Base-by-base conservation (phyloP, 2,329 filamentous ascomycete genomes). In the Colletotrichum cereale region DNA sequence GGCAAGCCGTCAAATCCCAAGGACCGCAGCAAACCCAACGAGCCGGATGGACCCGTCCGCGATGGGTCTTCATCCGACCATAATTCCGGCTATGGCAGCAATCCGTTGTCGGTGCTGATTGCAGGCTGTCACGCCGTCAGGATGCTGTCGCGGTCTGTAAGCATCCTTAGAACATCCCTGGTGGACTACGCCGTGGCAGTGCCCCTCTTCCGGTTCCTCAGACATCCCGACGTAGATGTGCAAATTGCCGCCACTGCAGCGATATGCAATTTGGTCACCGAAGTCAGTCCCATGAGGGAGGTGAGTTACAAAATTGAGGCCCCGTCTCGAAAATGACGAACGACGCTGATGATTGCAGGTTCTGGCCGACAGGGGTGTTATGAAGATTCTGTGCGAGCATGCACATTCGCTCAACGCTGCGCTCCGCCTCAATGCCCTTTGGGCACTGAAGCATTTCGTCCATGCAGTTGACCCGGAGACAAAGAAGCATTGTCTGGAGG, bases 361-460 rank as follows among this genome's bases (percentile, higher is more conserved):
- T 53, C 90, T 98, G 42, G 87, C 93, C 8, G 90, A 93, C 60
- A 88, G 88, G 6, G 93, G 93, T 8, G 89, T 96, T 1, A 86
- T 97, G 75, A 90, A 90, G 73, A 88, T 92, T 0, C 85, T 98
- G 1, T 97, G 95, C 77, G 89, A 93, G 75, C 93, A 97, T 79
- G 94, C 95, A 1, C 93, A 93, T 79, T 96, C 93, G 0, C 87
- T 88, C 57, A 93, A 96, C 77, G 88, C 92, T n/a, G 89, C 91
- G 57, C 85, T 98, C 64, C 90, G 94, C 31, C 86, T 97, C 34
- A 95, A 96, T 76, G 95, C 95, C 29, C 83, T 99, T 2, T 99
- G 96, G 96, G 94, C 95, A 7, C 84, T 99, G 69, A 98, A 98
- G 79, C 94, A 98, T 81, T 87, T 98, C 61, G 92, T 97, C 3